Base-by-base conservation (phyloP, 140 eudicot species). In the Stevia rebaudiana region DNA sequence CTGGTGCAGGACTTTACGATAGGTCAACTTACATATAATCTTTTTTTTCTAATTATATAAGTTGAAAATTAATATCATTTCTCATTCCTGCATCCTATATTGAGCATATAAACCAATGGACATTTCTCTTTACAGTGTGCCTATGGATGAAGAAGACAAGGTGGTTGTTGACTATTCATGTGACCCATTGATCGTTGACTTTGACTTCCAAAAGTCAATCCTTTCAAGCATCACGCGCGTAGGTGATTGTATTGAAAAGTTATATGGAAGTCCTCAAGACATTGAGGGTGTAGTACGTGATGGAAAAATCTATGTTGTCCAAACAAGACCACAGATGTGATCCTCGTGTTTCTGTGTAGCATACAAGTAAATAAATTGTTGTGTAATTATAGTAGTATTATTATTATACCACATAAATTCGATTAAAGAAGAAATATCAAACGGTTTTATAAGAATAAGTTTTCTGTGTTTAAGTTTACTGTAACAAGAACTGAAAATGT, bases 1-100 rank as follows among this genome's bases (percentile, higher is more conserved):
- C 99, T 30, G 99, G 99, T 23, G 99, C 99, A 54, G 99, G 99
- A 49, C 99, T 94, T 72, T 94, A 94, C 51, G 99, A 94, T 28
- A 94, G 99, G 99, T 88, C 78, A 76, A 59, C 0, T 44, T 43
- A n/a, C 37, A 11, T 47, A 65, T 16, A 1, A 41, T 28, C n/a
- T 33, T 2, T 46, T n/a, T 13, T 43, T 24, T 37, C 52, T 4
- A n/a, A n/a, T 43, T 31, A 35, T 25, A 46, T 12, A 28, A 11
- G 36, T 35, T 47, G 44, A 44, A 35, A 12, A 25, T 16, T 16
- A 47, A 48, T 44, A 2, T 55, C 35, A 37, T 24, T 28, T 23
- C 16, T 24, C 41, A 44, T 44, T 15, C 56, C 42, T 39, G 25
- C 63, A 33, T 28, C 44, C 23, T 31, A 25, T 35, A 57, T 57